Evolutionary conservation across 208 protist genomes (phyloP).

Genomic region (Trypanosoma platydactyli): DNA sequence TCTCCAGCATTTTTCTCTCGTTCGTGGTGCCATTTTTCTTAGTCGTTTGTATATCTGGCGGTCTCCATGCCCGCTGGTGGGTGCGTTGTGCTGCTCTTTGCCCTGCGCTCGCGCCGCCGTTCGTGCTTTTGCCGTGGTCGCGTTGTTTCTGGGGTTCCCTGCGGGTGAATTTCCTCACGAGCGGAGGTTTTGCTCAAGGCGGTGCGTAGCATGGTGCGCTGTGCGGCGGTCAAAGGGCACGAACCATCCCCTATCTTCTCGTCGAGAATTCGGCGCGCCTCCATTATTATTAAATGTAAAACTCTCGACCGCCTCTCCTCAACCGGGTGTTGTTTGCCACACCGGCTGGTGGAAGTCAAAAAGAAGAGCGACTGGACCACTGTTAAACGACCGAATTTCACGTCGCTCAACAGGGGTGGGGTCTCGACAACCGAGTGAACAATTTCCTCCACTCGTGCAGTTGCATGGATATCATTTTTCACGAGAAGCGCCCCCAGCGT

Average conservation of each 20-base stretch:
- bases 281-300: conserved; percentile 2
- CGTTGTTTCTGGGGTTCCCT: too few species aligned
- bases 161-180: too few species aligned
- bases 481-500: conserved; percentile 14
- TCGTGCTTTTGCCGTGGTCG: too few species aligned
- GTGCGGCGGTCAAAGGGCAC: conserved; percentile 23
- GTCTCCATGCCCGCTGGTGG: too few species aligned
- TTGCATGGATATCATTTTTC: not conserved
- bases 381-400: not conserved
- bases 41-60: too few species aligned
- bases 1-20: too few species aligned
- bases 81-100: too few species aligned
- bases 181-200: conserved; percentile 13
- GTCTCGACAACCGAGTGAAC: conserved; percentile 1
- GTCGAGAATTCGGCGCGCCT: not conserved
- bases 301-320: not conserved
- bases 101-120: too few species aligned
- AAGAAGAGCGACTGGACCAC: not conserved
- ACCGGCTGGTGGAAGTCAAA: not conserved
- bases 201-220: conserved; percentile 37
- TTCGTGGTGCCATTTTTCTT: too few species aligned
- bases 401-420: not conserved
- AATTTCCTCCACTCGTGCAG: conserved; percentile 10
- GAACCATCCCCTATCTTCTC: not conserved
- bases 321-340: not conserved